Evolutionary conservation across 331 rosid species (phyloP), one percentile per base, ranked within the genome.

Genomic region (Pyrus hybrid): DNA sequence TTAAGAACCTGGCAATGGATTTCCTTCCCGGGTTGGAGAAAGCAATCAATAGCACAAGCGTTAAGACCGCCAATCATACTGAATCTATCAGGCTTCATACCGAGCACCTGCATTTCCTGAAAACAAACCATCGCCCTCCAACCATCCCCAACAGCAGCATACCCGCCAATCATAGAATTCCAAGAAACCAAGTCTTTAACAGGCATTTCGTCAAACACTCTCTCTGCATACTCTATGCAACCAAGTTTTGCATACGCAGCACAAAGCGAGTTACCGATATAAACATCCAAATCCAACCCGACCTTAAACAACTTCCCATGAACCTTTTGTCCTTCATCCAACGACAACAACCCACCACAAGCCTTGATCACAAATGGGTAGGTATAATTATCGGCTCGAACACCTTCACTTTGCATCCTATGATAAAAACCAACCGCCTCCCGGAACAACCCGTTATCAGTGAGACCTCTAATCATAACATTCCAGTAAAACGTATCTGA

Each of bases 151-250:
- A 74, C 79, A 10, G 80, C 25, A 74, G 76, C 84, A 75, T 83
- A 84, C 14, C 87, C 91, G 20, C 83, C 51, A 35, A 82, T 79
- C 83, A 89, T 68, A 12, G 90, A 89, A 70, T 85, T 87, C 94
- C 90, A 89, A 23, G 90, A 87, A 17, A 89, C 90, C 67, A 83
- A 6, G 67, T 89, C 87, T 23, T 71, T 83, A 0, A 70, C 79
- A 35, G 83, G 83, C 86, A 89, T 87, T 85, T 84, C 87, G 13
- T 74, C 85, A 68, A 89, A 89, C 82, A 87, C 82, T 80, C 49
- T 85, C 74, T 57, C 76, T 4, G 91, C 86, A 53, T 53, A 80
- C 63, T 67, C 80, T 26, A 82, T 28, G 63, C 33, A 75, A 26
- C 87, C 87, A 62, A 80, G 49, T 83, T 89, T 87, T n/a, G 82